These are phyloP conservation scores for Neofusicoccum cordaticola DNA, from an alignment of 2,329 filamentous ascomycete genomes.

Conservation along the genomic window DNA sequence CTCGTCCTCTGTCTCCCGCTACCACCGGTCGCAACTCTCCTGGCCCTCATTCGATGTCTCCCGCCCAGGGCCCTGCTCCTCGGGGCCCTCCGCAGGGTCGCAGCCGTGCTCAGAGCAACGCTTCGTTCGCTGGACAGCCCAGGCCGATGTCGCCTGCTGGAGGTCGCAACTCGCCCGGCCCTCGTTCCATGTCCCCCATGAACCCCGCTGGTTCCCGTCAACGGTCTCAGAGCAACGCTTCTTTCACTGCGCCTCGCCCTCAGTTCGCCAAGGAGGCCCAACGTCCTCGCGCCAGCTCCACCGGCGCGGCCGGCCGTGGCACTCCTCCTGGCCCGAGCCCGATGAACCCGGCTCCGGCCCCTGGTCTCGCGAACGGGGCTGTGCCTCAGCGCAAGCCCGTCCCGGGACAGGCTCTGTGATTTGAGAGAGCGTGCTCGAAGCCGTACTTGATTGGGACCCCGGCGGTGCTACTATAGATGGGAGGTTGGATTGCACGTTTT, in stretches of 20 bases:
- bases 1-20: conserved; percentile 35
- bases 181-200: conserved; percentile 43
- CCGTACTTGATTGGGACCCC: neutral
- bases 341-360: conserved; percentile 30
- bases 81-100: conserved; percentile 23
- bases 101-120: conserved; percentile 38
- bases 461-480: conserved; percentile 3
- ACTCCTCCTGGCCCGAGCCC: conserved; percentile 36
- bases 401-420: conserved; percentile 45
- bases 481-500: conserved; percentile 8
- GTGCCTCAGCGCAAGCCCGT: conserved; percentile 47
- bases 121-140: conserved; percentile 31
- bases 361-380: conserved; percentile 19
- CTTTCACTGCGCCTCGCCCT: conserved; percentile 25
- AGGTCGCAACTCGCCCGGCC: conserved; percentile 48
- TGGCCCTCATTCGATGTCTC: conserved; percentile 21
- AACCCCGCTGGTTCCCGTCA: conserved; percentile 24
- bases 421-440: neutral
- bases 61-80: conserved; percentile 41
- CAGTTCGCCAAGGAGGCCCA: conserved; percentile 21
- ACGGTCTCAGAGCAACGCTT: conserved; percentile 39
- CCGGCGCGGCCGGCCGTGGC: conserved; percentile 19
- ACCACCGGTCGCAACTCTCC: conserved; percentile 47
- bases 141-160: conserved; percentile 40
- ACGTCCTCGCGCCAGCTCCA: conserved; percentile 36